phyloP scores from a whole-genome alignment of 2,329 filamentous ascomycete species.

The Aspergillus hortae region DNA sequence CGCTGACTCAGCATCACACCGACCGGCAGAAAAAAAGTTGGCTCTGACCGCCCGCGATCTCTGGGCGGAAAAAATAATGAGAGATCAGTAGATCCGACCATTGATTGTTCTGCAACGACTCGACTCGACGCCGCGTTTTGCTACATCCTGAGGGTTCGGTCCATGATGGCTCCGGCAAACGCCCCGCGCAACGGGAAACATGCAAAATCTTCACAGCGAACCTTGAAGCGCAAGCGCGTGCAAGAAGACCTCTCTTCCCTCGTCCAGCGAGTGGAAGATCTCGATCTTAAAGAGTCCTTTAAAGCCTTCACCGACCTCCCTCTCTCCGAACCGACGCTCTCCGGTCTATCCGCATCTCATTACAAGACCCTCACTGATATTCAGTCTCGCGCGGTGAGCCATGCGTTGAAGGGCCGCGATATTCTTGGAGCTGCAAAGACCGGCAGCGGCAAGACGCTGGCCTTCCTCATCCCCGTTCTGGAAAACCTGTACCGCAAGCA shows the following conservation, averaged over 20 bases:
- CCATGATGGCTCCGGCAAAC: slow-evolving; percentile 32
- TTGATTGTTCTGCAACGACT: slow-evolving; percentile 8
- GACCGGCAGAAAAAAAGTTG: slow-evolving; percentile 28
- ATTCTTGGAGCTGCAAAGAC: slow-evolving; percentile 94
- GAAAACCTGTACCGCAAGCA: slow-evolving; percentile 86
- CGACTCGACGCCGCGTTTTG: neutral
- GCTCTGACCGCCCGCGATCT: slow-evolving; percentile 21
- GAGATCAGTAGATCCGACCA: neutral
- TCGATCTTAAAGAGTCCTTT: slow-evolving; percentile 47
- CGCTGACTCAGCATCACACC: slow-evolving; percentile 32
- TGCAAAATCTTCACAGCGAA: slow-evolving; percentile 24
- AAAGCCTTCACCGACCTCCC: slow-evolving; percentile 80
- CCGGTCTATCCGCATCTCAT: slow-evolving; percentile 78
- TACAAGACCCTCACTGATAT: slow-evolving; percentile 90
- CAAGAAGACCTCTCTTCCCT: slow-evolving; percentile 43
- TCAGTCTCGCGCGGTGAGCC: slow-evolving; percentile 81
- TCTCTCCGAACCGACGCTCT: slow-evolving; percentile 73
- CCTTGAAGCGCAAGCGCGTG: slow-evolving; percentile 46
- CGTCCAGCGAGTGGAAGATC: slow-evolving; percentile 41
- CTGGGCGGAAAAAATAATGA: slow-evolving; percentile 8
- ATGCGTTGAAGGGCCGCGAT: slow-evolving; percentile 79
- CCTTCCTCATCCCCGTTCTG: slow-evolving; percentile 86
- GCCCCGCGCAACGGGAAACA: slow-evolving; percentile 26
- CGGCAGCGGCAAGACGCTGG: slow-evolving; percentile 90
- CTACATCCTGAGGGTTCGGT: slow-evolving; percentile 6